Evolutionary conservation across 768 basidiomycete species (phyloP).

Genomic region (Lepiota venenata): DNA sequence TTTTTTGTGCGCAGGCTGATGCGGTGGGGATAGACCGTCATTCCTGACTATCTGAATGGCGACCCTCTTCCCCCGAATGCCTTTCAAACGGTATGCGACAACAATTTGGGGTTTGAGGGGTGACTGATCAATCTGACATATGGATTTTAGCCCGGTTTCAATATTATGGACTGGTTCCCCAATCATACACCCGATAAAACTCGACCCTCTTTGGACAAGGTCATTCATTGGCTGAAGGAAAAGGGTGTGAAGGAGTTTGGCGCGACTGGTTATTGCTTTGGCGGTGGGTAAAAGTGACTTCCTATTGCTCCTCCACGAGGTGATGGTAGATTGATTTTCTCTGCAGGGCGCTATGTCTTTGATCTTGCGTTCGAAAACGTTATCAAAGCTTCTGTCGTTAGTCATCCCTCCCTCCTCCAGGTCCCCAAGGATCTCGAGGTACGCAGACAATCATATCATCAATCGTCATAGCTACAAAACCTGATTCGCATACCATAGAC

Average conservation of each 20-base stretch:
- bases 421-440: slow-evolving; percentile 64
- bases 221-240: slow-evolving; percentile 53
- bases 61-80: slow-evolving; percentile 10
- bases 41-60: slow-evolving; percentile 11
- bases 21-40: background rate
- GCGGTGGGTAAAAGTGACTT: slow-evolving; percentile 35
- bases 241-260: slow-evolving; percentile 57
- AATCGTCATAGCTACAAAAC: background rate
- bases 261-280: slow-evolving; percentile 69
- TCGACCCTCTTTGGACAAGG: slow-evolving; percentile 51
- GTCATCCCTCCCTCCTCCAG: slow-evolving; percentile 63
- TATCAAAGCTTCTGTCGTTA: slow-evolving; percentile 43
- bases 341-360: slow-evolving; percentile 51
- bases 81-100: slow-evolving; percentile 1
- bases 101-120: background rate
- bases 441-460: background rate
- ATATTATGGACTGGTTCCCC: slow-evolving; percentile 39
- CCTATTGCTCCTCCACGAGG: too few species aligned
- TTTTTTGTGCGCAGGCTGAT: background rate
- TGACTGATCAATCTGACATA: background rate
- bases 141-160: slow-evolving; percentile 26
- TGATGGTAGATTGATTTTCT: background rate
- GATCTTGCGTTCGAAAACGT: slow-evolving; percentile 57
- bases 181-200: slow-evolving; percentile 37
- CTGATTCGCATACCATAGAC: slow-evolving; percentile 30